phyloP scores from a whole-genome alignment of 2,329 filamentous ascomycete genomes.

The Podosphaera xanthii region DNA sequence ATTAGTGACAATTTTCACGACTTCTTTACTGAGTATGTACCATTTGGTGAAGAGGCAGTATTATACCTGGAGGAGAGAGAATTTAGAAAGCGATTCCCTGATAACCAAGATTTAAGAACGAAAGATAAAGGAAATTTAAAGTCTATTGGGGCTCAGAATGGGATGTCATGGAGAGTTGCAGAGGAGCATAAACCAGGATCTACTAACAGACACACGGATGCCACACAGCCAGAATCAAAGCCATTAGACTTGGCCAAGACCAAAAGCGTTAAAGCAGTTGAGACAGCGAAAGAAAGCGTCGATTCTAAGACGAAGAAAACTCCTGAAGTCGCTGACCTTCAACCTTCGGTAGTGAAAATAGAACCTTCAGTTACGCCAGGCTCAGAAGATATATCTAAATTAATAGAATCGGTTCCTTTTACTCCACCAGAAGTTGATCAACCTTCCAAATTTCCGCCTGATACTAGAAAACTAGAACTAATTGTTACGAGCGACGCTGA shows the following conservation, averaged over 20 bases:
- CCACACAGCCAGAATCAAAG: conserved; percentile 15
- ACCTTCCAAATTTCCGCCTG: conserved; percentile 36
- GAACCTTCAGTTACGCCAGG: conserved; percentile 5
- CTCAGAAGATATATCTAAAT: conserved; percentile 2
- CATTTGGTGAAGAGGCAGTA: conserved; percentile 82
- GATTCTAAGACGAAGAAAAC: conserved; percentile 6
- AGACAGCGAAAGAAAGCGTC: conserved; percentile 13
- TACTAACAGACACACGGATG: conserved; percentile 36
- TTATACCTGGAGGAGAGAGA: conserved; percentile 90
- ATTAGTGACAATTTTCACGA: conserved; percentile 97
- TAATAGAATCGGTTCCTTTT: conserved; percentile 4
- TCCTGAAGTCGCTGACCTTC: conserved; percentile 9
- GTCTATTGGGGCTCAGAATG: conserved; percentile 66
- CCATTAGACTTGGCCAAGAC: conserved; percentile 8
- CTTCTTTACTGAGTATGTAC: conserved; percentile 93
- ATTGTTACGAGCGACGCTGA: conserved; percentile 51
- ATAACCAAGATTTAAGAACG: conserved; percentile 13
- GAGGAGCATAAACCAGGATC: conserved; percentile 29
- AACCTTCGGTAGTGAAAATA: background rate
- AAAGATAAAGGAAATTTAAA: conserved; percentile 41
- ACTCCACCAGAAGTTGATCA: conserved; percentile 40
- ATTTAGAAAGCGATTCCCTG: conserved; percentile 66
- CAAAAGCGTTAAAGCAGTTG: conserved; percentile 15
- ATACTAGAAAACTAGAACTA: conserved; percentile 17
- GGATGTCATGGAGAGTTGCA: conserved; percentile 58